Evolutionary conservation across 306 rosid species (phyloP), one percentile per base, ranked within the genome.

Genomic region (Sicyos edulis): DNA sequence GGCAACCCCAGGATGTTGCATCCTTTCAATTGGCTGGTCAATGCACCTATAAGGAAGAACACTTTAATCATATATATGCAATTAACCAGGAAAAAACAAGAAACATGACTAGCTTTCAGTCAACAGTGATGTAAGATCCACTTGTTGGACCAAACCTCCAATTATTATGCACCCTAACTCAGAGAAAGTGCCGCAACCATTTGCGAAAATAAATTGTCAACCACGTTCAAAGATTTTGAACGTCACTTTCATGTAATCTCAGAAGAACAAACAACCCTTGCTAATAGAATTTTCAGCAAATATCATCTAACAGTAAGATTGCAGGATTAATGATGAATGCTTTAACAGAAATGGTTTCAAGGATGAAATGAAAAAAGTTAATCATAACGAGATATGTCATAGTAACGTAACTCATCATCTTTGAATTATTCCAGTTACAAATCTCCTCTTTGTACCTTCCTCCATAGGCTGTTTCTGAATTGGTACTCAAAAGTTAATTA

Each of bases 1-100:
- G 17, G 88, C 86, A 58, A 90, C 96, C 75, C 92, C 92, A 70
- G 97, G 95, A 5, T 93, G 90, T 51, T 75, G 86, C 55, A 86
- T 85, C 53, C 77, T 76, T 74, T 96, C 98, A 67, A 90, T 90
- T 58, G 95, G 89, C 81, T 90, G 90, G 65, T 87, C 75, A 72
- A 90, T 76, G 73, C 75, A 88, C 86, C 98, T 90, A 78, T 68
- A 75, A 59, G 76, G 29, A 75, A 72, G 71, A 34, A 42, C 65
- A 60, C 62, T 22, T 79, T 22, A 71, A 42, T 40, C 24, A n/a
- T 17, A 13, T 53, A 71, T 12, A 19, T 47, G 67, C 67, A 61
- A 59, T 22, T 26, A 45, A 66, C 55, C 5, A 32, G 37, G 37
- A 32, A 32, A 32, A 5, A 32, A 32, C 37, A 32, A 32, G 5